phyloP scores from a whole-genome alignment of 2,329 filamentous ascomycete genomes.

The Stachybotrys elegans region DNA sequence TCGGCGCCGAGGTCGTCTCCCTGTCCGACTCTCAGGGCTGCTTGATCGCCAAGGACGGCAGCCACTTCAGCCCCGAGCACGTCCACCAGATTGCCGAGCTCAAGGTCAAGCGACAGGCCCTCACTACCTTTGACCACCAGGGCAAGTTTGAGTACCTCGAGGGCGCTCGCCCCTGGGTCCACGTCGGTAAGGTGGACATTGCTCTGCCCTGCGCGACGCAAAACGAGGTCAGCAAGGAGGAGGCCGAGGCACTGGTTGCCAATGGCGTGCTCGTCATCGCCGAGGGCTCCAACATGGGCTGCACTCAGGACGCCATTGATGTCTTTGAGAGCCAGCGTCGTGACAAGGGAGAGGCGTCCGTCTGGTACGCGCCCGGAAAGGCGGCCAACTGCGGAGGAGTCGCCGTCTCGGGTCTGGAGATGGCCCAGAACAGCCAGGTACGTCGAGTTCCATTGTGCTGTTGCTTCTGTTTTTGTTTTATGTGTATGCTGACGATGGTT shows the following conservation, averaged over 20 bases:
- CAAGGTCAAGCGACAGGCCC: constrained; percentile 81
- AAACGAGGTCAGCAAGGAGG: constrained; percentile 92
- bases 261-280: constrained; percentile 80
- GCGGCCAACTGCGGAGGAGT: constrained; percentile 97
- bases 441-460: constrained; percentile 3
- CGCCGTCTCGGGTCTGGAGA: constrained; percentile 94
- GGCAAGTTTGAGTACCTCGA: constrained; percentile 79
- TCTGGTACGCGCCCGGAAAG: constrained; percentile 98
- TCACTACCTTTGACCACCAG: constrained; percentile 64
- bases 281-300: constrained; percentile 98
- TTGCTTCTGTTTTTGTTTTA: neutral
- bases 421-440: constrained; percentile 86
- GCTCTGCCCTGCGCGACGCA: constrained; percentile 92
- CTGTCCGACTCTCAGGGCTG: constrained; percentile 89
- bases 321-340: constrained; percentile 77
- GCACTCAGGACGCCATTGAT: constrained; percentile 91
- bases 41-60: constrained; percentile 67
- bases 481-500: neutral
- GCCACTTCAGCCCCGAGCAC: constrained; percentile 73
- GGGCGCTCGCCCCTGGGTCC: constrained; percentile 84
- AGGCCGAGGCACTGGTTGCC: constrained; percentile 76
- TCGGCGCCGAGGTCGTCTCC: constrained; percentile 87
- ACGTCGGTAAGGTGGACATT: constrained; percentile 85
- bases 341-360: constrained; percentile 60
- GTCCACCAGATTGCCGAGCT: constrained; percentile 73